Evolutionary conservation across 2,329 filamentous ascomycete genomes (phyloP), one percentile per base, ranked within the genome.

Genomic region (Coleophoma crateriformis): DNA sequence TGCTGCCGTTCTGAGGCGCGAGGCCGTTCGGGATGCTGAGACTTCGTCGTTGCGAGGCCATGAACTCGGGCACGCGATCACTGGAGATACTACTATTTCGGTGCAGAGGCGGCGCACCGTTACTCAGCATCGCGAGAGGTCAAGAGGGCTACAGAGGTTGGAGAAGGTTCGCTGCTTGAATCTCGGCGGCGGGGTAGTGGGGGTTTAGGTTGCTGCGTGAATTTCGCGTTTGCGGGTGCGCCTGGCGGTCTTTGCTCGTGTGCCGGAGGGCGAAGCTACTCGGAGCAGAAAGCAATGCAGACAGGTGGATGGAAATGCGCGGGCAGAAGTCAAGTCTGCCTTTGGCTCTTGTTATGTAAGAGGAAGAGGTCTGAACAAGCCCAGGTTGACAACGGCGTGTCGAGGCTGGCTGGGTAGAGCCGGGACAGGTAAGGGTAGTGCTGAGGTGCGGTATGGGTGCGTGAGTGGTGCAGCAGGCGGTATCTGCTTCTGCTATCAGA

Each of bases 11-110:
- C 47, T 52, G 50, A 11, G 45, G 45, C 15, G 38, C 50, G 35
- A 53, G 47, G 17, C 50, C 50, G 37, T 45, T 52, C 34, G 50
- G 52, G 38, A 54, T 52, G 39, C 38, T 50, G 39, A 54, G 72
- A 67, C 78, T 81, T 61, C 75, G 73, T 76, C 59, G 78, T 75
- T 62, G 71, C 64, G 66, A 81, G 78, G 62, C 75, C 74, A 67
- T 71, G 74, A 55, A 78, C 74, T 61, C 45, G 22, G 43, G 40
- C 32, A 50, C 32, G 35, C 49, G 42, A n/a, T 37, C 46, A 34
- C 44, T 40, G 17, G 40, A 37, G 27, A 46, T 44, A 22, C 46
- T 49, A 40, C 40, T 47, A 40, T 51, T 51, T 33, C 47, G 50
- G 20, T 33, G 34, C 10, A 50, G 41, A 17, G 47, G 39, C 14